Evolutionary conservation across 805 yeast genomes (phyloP), one percentile per base, ranked within the genome.

Genomic region (Sungouiella blattae): DNA sequence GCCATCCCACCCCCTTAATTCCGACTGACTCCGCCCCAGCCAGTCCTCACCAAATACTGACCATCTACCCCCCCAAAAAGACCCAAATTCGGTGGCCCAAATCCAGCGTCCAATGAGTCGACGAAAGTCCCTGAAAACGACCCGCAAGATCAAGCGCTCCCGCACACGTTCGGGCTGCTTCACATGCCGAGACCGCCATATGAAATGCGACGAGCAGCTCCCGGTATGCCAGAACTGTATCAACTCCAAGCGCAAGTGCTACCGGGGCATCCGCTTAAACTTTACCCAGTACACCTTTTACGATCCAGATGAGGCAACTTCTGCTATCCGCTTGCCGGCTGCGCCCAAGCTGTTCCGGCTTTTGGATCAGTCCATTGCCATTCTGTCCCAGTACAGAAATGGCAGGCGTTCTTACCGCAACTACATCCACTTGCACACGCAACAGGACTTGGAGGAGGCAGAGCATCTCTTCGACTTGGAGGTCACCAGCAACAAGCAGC

Each of bases 161-260:
- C 53, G 73, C 45, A 64, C 71, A 9, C 53, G 73, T 33, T 63
- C 69, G 7, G 83, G 83, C 11, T 77, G 83, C 50, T 55, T 74
- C 33, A 77, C 80, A 8, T 80, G 86, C 48, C 72, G 85, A 35
- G 75, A 77, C 40, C 66, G 85, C 28, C 80, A 80, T 54, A 76
- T 79, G 64, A 80, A 78, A 50, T 80, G 86, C 56, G 85, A 80
- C 49, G 83, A 77, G 52, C 72, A 67, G 26, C 71, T 71, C 36
- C 86, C 86, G 1, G 72, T 72, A 22, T 80, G 86, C 53, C 64
- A 69, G 26, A 76, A 78, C 47, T 65, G 83, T 53, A 60, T 71
- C 32, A 73, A 71, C 35, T 67, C 77, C 7, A 64, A 68, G 30
- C 58, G 75, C 26, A 59, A 57, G 30, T 75, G 80, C 44, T 64